Percentiles rank a stretch among this genome's conserved stretches.
Conservation (phyloP, 352 stramenopile species). For the Phytophthora macrochlamydospora region DNA sequence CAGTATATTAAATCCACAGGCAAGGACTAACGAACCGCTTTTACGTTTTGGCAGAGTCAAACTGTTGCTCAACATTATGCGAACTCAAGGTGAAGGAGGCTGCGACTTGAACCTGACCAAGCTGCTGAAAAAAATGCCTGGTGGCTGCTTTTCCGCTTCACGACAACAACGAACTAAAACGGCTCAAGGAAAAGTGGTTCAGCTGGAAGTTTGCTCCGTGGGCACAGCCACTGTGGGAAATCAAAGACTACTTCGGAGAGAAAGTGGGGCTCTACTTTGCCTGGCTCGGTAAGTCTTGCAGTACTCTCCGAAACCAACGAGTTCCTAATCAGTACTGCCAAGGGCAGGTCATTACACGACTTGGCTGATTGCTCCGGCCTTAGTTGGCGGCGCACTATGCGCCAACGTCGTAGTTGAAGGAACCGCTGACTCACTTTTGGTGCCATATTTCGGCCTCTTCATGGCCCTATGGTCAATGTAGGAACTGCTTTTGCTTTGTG, state of each 20-base stretch:
- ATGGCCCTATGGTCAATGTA: slow-evolving; percentile 83
- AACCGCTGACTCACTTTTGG: slow-evolving; percentile 60
- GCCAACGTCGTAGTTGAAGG: slow-evolving; percentile 72
- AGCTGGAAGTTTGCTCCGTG: slow-evolving; percentile 65
- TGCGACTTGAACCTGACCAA: slow-evolving; percentile 63
- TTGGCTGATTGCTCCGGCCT: slow-evolving; percentile 92
- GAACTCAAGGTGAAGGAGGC: slow-evolving; percentile 58
- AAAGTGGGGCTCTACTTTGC: slow-evolving; percentile 98
- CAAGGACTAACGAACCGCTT: too few species aligned
- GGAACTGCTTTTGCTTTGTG: slow-evolving; percentile 2
- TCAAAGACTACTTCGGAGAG: slow-evolving; percentile 86
- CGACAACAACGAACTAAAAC: slow-evolving; percentile 48
- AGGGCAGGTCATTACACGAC: slow-evolving; percentile 90
- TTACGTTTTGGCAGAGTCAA: slow-evolving; percentile 49
- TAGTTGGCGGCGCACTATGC: slow-evolving; percentile 90
- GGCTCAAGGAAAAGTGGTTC: slow-evolving; percentile 67
- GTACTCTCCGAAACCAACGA: not conserved
- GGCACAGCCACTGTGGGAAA: slow-evolving; percentile 57
- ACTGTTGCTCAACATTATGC: slow-evolving; percentile 75
- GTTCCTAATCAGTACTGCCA: not conserved
- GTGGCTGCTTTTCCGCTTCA: slow-evolving; percentile 69
- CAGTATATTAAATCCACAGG: too few species aligned
- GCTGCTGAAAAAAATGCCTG: slow-evolving; percentile 62
- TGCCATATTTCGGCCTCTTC: slow-evolving; percentile 83
- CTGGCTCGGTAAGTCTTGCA: slow-evolving; percentile 81